Base-by-base conservation (phyloP, 2,329 filamentous ascomycete genomes). In the Ploettnerulaceae sp. region DNA sequence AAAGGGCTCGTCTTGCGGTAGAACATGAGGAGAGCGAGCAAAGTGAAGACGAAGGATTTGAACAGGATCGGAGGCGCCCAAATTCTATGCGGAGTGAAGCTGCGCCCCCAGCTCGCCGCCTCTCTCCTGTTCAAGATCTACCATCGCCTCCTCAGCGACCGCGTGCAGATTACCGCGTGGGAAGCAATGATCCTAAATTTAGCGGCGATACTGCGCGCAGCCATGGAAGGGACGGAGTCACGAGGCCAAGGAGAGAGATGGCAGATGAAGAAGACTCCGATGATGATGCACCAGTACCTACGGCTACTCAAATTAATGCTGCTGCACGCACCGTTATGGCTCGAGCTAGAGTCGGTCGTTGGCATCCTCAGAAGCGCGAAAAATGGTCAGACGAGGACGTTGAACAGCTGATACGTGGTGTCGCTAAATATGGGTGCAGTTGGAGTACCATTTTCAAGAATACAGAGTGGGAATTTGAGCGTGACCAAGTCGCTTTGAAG, bases 401-500 rank as follows among this genome's bases (percentile, higher is more conserved):
- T 12, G 48, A 62, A 2, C 66, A 67, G 4, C 64, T 85, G 1
- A 63, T 76, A 3, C 54, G 70, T 0, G 65, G 75, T 20, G 74
- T 84, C 50, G 67, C 54, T 1, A 53, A 66, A 7, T 60, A 67
- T 35, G 73, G 74, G 1, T 64, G 62, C 4, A 61, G 60, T 7
- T 84, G 75, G 67, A 52, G 73, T 2, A 20, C 42, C 0, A 76
- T 84, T 35, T 56, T 63, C 17, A 57, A 62, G 9, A 55, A 58
- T 22, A 67, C 67, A 22, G 50, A 55, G 12, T 66, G 65, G 2
- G 55, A 64, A 5, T 44, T 4, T 28, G 56, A 42, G 36, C 64
- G 38, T 61, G 63, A 25, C 58, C 73, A 81, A 49, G 73, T 77
- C 2, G 72, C 76, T 34, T 50, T 80, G 6, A 77, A 76, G 54